Conservation (phyloP, 768 basidiomycete genomes). For the Suillus occidentalis region DNA sequence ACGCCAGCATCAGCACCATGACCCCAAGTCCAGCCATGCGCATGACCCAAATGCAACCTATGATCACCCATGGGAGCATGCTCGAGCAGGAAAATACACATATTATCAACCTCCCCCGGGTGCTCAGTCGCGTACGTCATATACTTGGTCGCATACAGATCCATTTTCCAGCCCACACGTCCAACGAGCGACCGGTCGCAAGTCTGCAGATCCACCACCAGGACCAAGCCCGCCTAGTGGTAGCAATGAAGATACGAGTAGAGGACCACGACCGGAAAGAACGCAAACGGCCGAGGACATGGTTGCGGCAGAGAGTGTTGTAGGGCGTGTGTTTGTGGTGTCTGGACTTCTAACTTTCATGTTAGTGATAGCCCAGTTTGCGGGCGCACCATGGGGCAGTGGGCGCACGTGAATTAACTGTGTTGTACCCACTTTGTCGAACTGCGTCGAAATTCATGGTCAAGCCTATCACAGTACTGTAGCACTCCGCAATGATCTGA, state of each 20-base stretch:
- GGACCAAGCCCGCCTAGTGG: slow-evolving; percentile 1
- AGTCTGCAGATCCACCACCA: slow-evolving; percentile 9
- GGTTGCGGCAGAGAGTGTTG: slow-evolving; percentile 24
- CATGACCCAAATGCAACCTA: slow-evolving; percentile 8
- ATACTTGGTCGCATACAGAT: slow-evolving; percentile 13
- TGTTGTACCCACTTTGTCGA: not conserved
- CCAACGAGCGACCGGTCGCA: slow-evolving; percentile 27
- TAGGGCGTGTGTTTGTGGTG: slow-evolving; percentile 28
- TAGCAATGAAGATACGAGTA: slow-evolving; percentile 3
- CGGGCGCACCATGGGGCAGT: slow-evolving; percentile 5
- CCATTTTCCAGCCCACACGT: slow-evolving; percentile 28
- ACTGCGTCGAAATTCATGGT: not conserved
- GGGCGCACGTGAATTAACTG: not conserved
- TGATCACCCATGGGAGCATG: slow-evolving; percentile 14
- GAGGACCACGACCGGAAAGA: not conserved
- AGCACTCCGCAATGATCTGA: not conserved
- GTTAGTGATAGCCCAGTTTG: slow-evolving; percentile 21
- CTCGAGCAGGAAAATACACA: slow-evolving; percentile 4
- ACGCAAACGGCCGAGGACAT: slow-evolving; percentile 21
- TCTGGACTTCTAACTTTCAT: slow-evolving; percentile 29
- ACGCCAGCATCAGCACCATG: slow-evolving; percentile 9
- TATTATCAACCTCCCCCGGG: slow-evolving; percentile 8
- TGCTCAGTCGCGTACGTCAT: not conserved
- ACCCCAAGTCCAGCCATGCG: slow-evolving; percentile 11
- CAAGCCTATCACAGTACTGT: not conserved